A percentile compares a stretch with the other conserved stretches of the same genome.
Conservation (phyloP, 2,329 filamentous ascomycete species). For the Aspergillus luchuensis region DNA sequence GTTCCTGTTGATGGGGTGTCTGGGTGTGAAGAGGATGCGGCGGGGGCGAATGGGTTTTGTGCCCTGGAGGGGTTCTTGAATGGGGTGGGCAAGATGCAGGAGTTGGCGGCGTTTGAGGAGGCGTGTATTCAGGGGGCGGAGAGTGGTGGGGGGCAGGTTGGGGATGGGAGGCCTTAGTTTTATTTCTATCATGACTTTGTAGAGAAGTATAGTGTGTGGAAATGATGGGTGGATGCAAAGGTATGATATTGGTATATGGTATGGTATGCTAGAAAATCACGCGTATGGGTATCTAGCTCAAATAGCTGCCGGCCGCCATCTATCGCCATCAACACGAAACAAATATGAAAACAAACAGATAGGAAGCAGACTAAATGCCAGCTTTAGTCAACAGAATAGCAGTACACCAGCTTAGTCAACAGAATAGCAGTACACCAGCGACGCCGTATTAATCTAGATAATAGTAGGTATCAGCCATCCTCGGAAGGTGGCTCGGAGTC, state of each 20-base stretch:
- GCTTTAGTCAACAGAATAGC: slow-evolving; percentile 5
- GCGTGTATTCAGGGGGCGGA: slow-evolving; percentile 35
- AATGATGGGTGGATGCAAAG: too few relatives aligned
- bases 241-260: too few relatives aligned
- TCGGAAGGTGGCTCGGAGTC: not conserved
- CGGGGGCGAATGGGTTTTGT: slow-evolving; percentile 33
- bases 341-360: not conserved
- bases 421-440: not conserved
- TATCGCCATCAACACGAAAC: not conserved
- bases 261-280: not conserved
- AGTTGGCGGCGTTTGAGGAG: slow-evolving; percentile 31
- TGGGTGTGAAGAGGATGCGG: slow-evolving; percentile 20
- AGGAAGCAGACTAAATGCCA: slow-evolving; percentile 3
- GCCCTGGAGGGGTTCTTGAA: slow-evolving; percentile 28
- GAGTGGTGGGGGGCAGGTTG: slow-evolving; percentile 27
- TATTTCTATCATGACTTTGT: too few relatives aligned
- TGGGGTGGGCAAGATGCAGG: slow-evolving; percentile 24
- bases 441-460: not conserved
- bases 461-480: not conserved
- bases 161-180: slow-evolving; percentile 23
- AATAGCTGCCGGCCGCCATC: not conserved
- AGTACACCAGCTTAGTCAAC: not conserved
- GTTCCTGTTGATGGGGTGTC: slow-evolving; percentile 32
- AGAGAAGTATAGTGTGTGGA: not conserved
- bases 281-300: not conserved